These are phyloP conservation scores for Anthracocystis walkeri DNA, from an alignment of 1,284 basidiomycete species.

Conservation along the genomic window DNA sequence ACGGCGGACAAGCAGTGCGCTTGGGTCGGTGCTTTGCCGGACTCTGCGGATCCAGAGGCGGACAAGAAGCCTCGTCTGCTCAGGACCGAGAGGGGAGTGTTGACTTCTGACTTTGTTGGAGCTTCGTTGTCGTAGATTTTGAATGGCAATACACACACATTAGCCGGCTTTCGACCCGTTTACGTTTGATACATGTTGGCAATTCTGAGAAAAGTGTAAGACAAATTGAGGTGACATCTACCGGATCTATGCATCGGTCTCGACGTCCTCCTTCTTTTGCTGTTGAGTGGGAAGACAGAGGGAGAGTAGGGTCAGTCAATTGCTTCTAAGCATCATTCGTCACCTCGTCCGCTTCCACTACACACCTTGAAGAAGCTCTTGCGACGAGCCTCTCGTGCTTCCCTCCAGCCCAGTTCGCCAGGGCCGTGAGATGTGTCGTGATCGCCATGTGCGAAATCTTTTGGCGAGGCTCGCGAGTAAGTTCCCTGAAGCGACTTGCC, in stretches of 20 bases:
- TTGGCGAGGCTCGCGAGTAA: conserved; percentile 45
- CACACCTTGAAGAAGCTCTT: conserved; percentile 72
- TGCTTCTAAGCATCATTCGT: background rate
- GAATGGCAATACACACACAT: conserved; percentile 7
- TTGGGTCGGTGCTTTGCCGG: conserved; percentile 64
- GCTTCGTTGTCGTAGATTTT: conserved; percentile 60
- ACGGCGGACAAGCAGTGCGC: conserved; percentile 58
- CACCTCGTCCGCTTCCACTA: background rate
- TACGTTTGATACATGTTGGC: background rate
- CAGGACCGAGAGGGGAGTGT: conserved; percentile 59
- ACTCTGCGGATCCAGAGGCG: conserved; percentile 57
- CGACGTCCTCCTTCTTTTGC: conserved; percentile 54
- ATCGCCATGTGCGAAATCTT: conserved; percentile 35
- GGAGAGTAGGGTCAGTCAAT: background rate
- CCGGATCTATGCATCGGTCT: conserved; percentile 47
- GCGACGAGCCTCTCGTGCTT: conserved; percentile 71
- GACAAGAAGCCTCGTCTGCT: conserved; percentile 62
- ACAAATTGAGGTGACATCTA: conserved; percentile 4
- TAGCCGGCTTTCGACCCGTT: conserved; percentile 1
- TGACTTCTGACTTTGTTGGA: conserved; percentile 59
- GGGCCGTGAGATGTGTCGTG: conserved; percentile 64
- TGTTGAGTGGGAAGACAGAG: background rate
- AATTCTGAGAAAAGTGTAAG: conserved; percentile 4
- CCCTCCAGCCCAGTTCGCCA: conserved; percentile 69
- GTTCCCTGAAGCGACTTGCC: conserved; percentile 71